A percentile compares a stretch with the other conserved stretches of the same genome.
These are phyloP conservation scores for Cunninghamia lanceolata DNA, from an alignment of 75 land plant species.

Conservation along the genomic window DNA sequence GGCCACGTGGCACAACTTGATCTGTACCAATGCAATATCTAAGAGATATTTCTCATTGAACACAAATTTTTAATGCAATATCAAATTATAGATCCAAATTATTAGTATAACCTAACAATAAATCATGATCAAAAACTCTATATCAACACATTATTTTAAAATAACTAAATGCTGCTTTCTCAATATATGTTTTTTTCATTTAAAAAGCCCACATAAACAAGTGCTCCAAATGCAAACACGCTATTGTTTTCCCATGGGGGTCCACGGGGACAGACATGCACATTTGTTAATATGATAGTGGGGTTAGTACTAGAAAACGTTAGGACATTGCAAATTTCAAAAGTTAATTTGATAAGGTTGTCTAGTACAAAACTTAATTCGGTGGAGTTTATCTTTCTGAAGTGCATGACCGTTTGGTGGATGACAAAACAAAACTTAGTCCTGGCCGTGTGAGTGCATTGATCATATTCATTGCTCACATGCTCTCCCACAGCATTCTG, in stretches of 20 bases:
- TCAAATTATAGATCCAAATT: no score
- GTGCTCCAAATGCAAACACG: neutral
- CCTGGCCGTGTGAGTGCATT: neutral
- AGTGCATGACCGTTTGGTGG: neutral
- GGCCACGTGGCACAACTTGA: no score
- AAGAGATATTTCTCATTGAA: no score
- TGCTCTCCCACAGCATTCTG: neutral
- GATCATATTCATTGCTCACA: neutral
- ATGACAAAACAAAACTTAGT: neutral
- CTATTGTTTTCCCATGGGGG: neutral
- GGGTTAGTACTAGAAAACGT: neutral
- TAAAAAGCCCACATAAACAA: no score
- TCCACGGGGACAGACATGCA: neutral
- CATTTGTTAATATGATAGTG: neutral
- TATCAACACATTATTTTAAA: no score
- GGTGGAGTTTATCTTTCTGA: neutral
- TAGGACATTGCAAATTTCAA: neutral
- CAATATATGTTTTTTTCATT: no score
- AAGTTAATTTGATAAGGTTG: neutral
- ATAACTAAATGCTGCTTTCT: no score
- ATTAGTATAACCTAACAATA: no score
- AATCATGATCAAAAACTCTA: no score
- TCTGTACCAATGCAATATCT: no score
- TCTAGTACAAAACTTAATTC: neutral
- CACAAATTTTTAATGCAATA: no score